A percentile compares a stretch with the other conserved stretches of the same genome.
Evolutionary conservation across 768 basidiomycete species (phyloP).

Genomic region (Tephrocybe sp.): DNA sequence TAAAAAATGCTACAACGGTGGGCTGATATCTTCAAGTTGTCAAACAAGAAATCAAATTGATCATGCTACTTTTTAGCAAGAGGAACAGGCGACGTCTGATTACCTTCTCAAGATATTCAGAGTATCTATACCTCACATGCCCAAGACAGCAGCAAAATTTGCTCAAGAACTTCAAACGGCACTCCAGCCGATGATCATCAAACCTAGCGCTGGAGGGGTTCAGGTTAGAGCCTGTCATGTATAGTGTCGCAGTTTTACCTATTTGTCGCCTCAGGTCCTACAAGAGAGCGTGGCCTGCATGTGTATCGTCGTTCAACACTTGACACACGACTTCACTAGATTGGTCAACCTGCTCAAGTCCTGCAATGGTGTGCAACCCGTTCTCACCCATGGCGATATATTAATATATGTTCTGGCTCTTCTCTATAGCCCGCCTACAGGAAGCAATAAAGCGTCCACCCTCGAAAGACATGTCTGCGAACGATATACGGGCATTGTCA

Average conservation of each 20-base stretch:
- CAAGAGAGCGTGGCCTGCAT: conserved; percentile 94
- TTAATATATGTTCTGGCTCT: too few relatives aligned
- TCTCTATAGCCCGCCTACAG: conserved; percentile 54
- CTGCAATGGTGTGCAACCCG: conserved; percentile 61
- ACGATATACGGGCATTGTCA: conserved; percentile 53
- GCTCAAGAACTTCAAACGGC: conserved; percentile 79
- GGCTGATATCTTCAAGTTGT: neutral
- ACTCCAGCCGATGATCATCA: conserved; percentile 89
- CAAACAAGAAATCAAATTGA: neutral
- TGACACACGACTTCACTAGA: conserved; percentile 83
- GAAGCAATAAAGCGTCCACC: conserved; percentile 47
- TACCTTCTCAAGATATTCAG: conserved; percentile 89
- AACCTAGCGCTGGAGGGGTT: conserved; percentile 67
- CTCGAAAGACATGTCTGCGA: conserved; percentile 35
- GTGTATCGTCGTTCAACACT: conserved; percentile 76
- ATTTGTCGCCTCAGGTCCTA: conserved; percentile 50
- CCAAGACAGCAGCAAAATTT: conserved; percentile 86
- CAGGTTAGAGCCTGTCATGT: conserved; percentile 40
- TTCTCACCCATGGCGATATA: neutral
- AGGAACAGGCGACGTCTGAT: conserved; percentile 83
- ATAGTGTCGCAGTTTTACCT: neutral
- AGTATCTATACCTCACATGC: conserved; percentile 81
- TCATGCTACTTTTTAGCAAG: conserved; percentile 44
- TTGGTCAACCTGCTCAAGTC: conserved; percentile 81
- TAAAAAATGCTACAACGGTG: conserved; percentile 81